Percentiles rank a stretch among this genome's conserved stretches.
phyloP scores from a whole-genome alignment of 2,329 filamentous ascomycete species.

The Monilinia laxa region DNA sequence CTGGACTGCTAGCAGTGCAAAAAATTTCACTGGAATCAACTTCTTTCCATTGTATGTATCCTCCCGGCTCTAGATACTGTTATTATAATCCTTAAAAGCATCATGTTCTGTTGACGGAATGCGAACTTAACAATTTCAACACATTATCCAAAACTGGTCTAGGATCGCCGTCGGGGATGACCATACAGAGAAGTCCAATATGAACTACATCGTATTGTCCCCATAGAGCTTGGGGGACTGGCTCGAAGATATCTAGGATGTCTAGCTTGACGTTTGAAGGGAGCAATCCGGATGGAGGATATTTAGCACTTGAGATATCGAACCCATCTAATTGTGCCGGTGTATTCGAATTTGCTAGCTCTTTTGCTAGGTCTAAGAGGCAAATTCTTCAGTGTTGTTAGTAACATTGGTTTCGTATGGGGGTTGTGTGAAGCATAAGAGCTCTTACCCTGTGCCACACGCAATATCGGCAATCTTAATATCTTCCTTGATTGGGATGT shows the following conservation, averaged over 20 bases:
- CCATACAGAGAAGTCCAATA: slow-evolving; percentile 14
- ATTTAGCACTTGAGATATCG: slow-evolving; percentile 12
- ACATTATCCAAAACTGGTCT: slow-evolving; percentile 10
- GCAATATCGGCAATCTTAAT: slow-evolving; percentile 19
- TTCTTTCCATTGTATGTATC: slow-evolving; percentile 22
- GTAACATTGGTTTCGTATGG: not conserved
- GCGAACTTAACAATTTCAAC: slow-evolving; percentile 13
- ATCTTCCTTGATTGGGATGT: not conserved
- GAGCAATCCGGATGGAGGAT: not conserved
- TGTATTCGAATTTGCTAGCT: slow-evolving; percentile 4
- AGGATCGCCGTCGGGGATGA: slow-evolving; percentile 9
- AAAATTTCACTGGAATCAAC: not conserved
- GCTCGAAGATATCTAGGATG: slow-evolving; percentile 8
- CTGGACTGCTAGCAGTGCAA: not conserved
- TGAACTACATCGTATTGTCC: slow-evolving; percentile 15
- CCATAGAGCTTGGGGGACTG: not conserved
- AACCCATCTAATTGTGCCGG: slow-evolving; percentile 7
- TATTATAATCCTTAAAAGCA: not conserved
- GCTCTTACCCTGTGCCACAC: slow-evolving; percentile 18
- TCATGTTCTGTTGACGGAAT: no score
- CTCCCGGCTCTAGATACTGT: slow-evolving; percentile 9
- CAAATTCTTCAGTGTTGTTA: slow-evolving; percentile 14
- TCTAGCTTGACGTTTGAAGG: slow-evolving; percentile 14
- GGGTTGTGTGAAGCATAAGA: not conserved
- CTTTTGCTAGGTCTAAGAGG: slow-evolving; percentile 19